Base-by-base conservation (phyloP, 129 eudicot species). In the Apium graveolens region DNA sequence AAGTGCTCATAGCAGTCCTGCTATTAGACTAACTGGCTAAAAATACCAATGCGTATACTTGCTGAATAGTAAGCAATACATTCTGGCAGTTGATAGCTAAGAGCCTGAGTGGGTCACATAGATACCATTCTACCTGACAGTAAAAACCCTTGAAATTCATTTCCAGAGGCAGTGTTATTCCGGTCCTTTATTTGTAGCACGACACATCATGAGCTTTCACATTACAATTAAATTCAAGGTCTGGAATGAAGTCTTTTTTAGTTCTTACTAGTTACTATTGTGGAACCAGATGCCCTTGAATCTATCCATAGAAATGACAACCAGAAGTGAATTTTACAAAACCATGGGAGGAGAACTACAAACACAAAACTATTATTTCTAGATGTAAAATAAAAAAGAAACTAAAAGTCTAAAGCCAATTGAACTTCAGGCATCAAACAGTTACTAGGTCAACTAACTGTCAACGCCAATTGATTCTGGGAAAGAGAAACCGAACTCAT, bases 11-110 rank as follows among this genome's bases (percentile, higher is more conserved):
- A 60, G 37, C 26, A 10, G 35, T 68, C 37, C 73, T 10, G 45
- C 80, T 37, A 55, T 49, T 71, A 51, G 70, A 76, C 71, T n/a
- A 38, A 74, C 5, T 35, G 16, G 71, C 70, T 29, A 32, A 35
- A 49, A 10, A 72, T 60, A 32, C 8, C 11, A 24, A 39, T 1
- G n/a, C 0, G 48, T 24, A 53, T 71, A 21, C 49, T 21, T 38
- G 75, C 45, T 21, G 13, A 39, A 71, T 20, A 2, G 48, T 37
- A 38, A 71, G 49, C 49, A 71, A 71, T 63, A 63, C 37, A 63
- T 27, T 63, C 16, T 1, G 70, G 20, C 37, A 26, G 70, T 27
- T 63, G 1, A 27, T 34, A 70, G 39, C 11, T 9, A 39, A 21
- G 76, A 41, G 6, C 18, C 21, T 72, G 1, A 26, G 16, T 35